Percentiles rank a stretch among this genome's conserved stretches.
These are phyloP conservation scores for Akanthomyces dipterigenus DNA, from an alignment of 2,329 filamentous ascomycete species.

Conservation along the genomic window DNA sequence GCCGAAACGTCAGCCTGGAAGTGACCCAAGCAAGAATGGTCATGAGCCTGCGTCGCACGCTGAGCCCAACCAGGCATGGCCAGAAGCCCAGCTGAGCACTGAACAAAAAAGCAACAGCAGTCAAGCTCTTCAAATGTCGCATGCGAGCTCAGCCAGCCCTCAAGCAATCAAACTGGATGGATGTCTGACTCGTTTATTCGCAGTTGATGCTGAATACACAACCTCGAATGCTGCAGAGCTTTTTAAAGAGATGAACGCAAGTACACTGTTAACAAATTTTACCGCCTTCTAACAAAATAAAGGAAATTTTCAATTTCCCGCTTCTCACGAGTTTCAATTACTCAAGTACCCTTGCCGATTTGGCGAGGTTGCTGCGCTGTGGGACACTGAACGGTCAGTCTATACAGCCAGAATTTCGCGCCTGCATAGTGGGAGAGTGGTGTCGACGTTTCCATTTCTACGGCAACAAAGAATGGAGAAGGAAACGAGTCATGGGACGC, in stretches of 20 bases:
- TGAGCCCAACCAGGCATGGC: not conserved
- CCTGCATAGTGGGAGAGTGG: not conserved
- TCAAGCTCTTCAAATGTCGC: not conserved
- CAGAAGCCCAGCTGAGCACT: not conserved
- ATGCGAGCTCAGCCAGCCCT: accelerated
- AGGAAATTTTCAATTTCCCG: too few species aligned
- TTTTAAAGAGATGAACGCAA: not conserved
- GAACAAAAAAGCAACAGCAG: not conserved
- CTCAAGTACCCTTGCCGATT: not conserved
- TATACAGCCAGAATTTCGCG: not conserved
- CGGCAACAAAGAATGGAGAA: not conserved
- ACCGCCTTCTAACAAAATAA: not conserved
- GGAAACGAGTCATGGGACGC: not conserved
- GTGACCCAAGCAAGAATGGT: not conserved
- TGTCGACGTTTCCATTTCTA: not conserved
- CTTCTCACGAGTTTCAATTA: too few species aligned
- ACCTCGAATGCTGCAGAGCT: not conserved
- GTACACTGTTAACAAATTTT: too few species aligned
- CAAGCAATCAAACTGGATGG: not conserved
- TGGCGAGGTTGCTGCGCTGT: not conserved
- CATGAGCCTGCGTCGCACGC: not conserved
- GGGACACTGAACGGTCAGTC: not conserved
- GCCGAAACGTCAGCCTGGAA: not conserved
- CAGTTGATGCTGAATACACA: not conserved
- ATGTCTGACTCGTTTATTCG: not conserved